A percentile compares a stretch with the other conserved stretches of the same genome.
These are phyloP conservation scores for Pythium insidiosum DNA, from an alignment of 352 stramenopile genomes.

Conservation along the genomic window DNA sequence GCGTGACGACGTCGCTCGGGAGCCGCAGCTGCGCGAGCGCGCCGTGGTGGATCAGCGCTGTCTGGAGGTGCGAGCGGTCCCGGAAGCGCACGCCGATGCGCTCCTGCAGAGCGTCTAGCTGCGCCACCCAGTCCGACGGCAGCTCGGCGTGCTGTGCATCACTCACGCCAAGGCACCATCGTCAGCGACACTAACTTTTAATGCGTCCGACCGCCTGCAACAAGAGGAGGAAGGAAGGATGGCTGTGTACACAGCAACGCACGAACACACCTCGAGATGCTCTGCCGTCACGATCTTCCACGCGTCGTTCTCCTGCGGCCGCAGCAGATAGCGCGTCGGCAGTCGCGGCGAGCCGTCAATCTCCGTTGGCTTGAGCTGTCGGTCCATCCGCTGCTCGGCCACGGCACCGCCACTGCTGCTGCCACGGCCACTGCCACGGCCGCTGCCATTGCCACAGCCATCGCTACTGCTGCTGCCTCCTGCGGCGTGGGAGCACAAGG, in stretches of 20 bases:
- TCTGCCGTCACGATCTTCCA: conserved; percentile 19
- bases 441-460: background rate
- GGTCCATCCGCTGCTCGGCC: background rate
- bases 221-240: too few relatives aligned
- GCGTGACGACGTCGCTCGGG: conserved; percentile 24
- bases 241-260: too few relatives aligned
- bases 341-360: conserved; percentile 6
- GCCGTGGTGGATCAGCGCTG: conserved; percentile 71
- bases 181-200: background rate
- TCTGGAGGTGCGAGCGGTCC: conserved; percentile 48
- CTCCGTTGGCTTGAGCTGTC: conserved; percentile 6
- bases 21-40: conserved; percentile 36
- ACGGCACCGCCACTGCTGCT: background rate
- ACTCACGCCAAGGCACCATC: background rate
- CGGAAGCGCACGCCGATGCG: conserved; percentile 55
- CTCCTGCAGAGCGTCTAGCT: conserved; percentile 40
- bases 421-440: background rate
- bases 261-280: conserved; percentile 11
- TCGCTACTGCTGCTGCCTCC: too few relatives aligned
- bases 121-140: conserved; percentile 37
- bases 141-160: conserved; percentile 21
- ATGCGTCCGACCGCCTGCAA: too few relatives aligned
- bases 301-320: conserved; percentile 12
- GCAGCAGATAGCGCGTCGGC: conserved; percentile 9
- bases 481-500: too few relatives aligned